Evolutionary conservation across 2,329 filamentous ascomycete genomes (phyloP).

Genomic region (Talaromyces sp.): DNA sequence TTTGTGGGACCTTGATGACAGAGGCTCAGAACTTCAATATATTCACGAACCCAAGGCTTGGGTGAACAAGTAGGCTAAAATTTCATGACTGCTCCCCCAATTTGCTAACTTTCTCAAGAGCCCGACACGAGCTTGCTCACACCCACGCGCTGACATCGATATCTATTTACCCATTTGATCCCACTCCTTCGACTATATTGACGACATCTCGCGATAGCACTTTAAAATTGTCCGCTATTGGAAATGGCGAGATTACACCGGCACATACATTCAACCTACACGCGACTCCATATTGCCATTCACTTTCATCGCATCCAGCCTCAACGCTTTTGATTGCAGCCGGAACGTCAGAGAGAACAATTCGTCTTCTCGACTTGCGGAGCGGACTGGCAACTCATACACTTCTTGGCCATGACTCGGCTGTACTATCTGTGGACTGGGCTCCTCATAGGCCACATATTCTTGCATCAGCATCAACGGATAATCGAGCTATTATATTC

Average conservation of each 20-base stretch:
- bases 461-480: conserved; percentile 75
- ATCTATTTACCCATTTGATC: conserved; percentile 47
- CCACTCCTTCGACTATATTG: conserved; percentile 42
- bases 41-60: conserved; percentile 49
- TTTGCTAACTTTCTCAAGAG: conserved; percentile 47
- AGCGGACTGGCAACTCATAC: conserved; percentile 72
- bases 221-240: conserved; percentile 41
- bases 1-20: conserved; percentile 77
- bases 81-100: conserved; percentile 12
- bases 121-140: conserved; percentile 36
- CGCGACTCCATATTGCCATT: conserved; percentile 56
- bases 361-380: conserved; percentile 79
- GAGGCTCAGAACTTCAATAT: conserved; percentile 47
- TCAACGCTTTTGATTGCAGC: conserved; percentile 75
- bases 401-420: conserved; percentile 61
- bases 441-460: conserved; percentile 74
- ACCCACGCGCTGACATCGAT: conserved; percentile 44
- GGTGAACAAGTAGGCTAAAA: conserved; percentile 27
- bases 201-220: conserved; percentile 44
- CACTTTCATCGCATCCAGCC: conserved; percentile 62
- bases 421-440: conserved; percentile 69
- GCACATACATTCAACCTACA: conserved; percentile 44
- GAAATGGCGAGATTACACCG: conserved; percentile 36
- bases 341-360: conserved; percentile 77
- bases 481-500: conserved; percentile 80